Base-by-base conservation (phyloP, 2,329 filamentous ascomycete genomes). In the Cadophora malorum region DNA sequence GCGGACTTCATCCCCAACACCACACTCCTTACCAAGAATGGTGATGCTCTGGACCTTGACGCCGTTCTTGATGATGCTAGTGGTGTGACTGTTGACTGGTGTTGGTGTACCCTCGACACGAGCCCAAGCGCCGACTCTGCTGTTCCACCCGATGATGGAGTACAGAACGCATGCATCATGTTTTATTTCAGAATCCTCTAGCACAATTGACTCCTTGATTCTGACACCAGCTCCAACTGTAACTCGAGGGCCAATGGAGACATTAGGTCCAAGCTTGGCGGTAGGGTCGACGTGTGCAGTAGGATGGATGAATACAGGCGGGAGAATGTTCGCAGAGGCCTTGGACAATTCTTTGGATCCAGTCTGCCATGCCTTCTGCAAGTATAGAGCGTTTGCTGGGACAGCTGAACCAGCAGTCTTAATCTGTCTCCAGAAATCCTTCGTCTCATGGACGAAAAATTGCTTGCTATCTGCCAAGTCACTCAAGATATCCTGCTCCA, bases 401-500 rank as follows among this genome's bases (percentile, higher is more conserved):
- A 99, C 94, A 61, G 96, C 96, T 6, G 95, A 98, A 69, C 96
- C 96, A 69, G 96, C 96, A 1, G 96, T 97, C 88, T 99, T 99
- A 87, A 99, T 98, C 85, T 99, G 96, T 75, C 96, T 93, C 96
- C 96, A 99, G 81, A 99, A 99, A 80, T 98, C 96, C 83, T 96
- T 97, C 73, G 95, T 98, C 84, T 99, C 96, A 80, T 97, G 92
- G 38, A 98, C 96, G 81, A 94, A 98, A 85, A 99, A 99, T 80
- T 96, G 93, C 83, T 97, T 96, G 87, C 89, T 97, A 81, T 98
- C 96, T 70, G 96, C 95, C 77, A 98, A 89, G 77, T 98, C 95
- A 63, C 94, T 91, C 68, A 99, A 87, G 63, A 98, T 97, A 79
- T 99, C 96, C 83, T 98, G 96, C 83, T 99, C 96, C 66, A 99